These are phyloP conservation scores for Dunaliella sp. DNA, from an alignment of 139 green algal genomes.

Conservation along the genomic window DNA sequence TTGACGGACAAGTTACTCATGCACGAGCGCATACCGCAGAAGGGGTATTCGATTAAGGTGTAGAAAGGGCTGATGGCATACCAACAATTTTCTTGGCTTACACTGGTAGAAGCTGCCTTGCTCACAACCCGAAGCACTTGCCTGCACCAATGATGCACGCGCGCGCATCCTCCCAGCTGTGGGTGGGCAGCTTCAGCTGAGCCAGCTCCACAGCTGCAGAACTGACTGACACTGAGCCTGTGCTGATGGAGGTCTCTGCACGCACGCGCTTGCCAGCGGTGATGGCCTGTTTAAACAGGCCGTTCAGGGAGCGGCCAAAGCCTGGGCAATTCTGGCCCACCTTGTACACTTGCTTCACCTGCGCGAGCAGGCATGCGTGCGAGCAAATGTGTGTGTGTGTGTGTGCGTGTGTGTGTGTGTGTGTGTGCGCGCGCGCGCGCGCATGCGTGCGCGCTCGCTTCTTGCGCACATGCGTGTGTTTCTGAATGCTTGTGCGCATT, in stretches of 20 bases:
- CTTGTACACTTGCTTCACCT: constrained; percentile 80
- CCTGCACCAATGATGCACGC: constrained; percentile 97
- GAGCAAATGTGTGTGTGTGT: not conserved
- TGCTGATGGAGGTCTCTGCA: constrained; percentile 91
- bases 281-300: constrained; percentile 98
- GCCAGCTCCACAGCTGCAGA: constrained; percentile 96
- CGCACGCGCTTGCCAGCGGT: constrained; percentile 95
- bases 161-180: constrained; percentile 72
- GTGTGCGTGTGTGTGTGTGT: not conserved
- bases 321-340: constrained; percentile 86
- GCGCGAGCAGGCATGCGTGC: not conserved
- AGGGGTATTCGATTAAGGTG: too few relatives aligned
- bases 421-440: not conserved
- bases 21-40: too few relatives aligned
- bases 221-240: constrained; percentile 91
- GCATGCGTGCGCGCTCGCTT: not conserved
- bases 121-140: constrained; percentile 46
- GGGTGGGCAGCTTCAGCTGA: constrained; percentile 94
- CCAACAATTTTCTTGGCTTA: too few relatives aligned
- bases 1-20: too few relatives aligned
- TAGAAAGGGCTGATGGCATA: too few relatives aligned
- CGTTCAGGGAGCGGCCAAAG: constrained; percentile 97
- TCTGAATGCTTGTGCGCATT: not conserved
- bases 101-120: too few relatives aligned
- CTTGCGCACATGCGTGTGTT: not conserved